These are phyloP conservation scores for Agastache rugosa DNA, from an alignment of 257 asterid genomes.

Conservation along the genomic window DNA sequence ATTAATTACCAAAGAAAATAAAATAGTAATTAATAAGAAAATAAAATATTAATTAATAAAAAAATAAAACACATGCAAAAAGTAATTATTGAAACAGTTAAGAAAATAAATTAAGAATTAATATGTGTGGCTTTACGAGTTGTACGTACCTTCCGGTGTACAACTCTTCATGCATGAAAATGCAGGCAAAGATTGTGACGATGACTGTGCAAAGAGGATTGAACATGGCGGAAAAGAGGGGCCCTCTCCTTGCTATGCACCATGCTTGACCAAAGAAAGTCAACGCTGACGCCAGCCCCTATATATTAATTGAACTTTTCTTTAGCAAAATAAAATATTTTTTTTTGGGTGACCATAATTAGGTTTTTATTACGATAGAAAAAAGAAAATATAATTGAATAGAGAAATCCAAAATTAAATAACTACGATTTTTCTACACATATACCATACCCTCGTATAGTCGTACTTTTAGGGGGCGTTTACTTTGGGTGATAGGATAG, in stretches of 20 bases:
- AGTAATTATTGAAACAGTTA: not conserved
- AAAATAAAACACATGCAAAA: not conserved
- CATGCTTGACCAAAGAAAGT: conserved; percentile 70
- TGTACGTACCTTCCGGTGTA: conserved; percentile 68
- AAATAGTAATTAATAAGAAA: too few species aligned
- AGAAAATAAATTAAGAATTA: not conserved
- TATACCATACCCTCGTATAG: too few species aligned
- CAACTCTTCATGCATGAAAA: conserved; percentile 65
- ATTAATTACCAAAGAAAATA: not conserved
- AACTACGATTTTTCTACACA: too few species aligned
- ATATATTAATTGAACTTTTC: not conserved
- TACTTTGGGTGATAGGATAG: too few species aligned
- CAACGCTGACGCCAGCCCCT: conserved; percentile 54
- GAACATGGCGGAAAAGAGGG: conserved; percentile 75
- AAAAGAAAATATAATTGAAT: too few species aligned
- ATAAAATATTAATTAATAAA: not conserved
- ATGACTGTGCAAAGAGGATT: conserved; percentile 62
- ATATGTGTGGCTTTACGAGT: not conserved
- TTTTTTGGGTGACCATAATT: too few species aligned
- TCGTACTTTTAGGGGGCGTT: too few species aligned
- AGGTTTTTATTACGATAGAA: too few species aligned
- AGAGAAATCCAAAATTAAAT: too few species aligned
- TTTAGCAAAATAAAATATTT: too few species aligned
- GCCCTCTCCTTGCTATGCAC: conserved; percentile 66
- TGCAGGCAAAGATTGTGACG: conserved; percentile 56